Evolutionary conservation across 2,329 filamentous ascomycete genomes (phyloP), one percentile per base, ranked within the genome.

Genomic region (Talaromyces sp.): DNA sequence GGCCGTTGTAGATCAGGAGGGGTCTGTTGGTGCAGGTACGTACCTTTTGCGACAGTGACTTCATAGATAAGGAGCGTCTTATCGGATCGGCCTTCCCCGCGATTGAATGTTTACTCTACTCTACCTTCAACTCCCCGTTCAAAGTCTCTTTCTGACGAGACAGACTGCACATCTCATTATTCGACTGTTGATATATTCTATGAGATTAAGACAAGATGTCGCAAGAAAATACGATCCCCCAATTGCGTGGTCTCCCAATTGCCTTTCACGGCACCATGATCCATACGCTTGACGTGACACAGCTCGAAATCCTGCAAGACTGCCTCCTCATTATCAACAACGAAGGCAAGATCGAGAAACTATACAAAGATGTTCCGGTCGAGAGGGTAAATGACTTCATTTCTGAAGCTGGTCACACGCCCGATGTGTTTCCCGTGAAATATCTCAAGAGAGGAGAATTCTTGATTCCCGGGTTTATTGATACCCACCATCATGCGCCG

Each of bases 401-500:
- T 5, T 62, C 67, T 3, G 63, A 68, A 18, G 64, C 70, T 23
- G 67, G 71, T 37, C 69, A 71, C 46, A 66, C 70, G 2, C 69
- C 69, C 3, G 65, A 69, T 14, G 66, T 68, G 2, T 70, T 72
- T 35, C 65, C 70, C 1, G 60, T 76, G 21, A 72, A 70, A 60
- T 64, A 67, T 57, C 69, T 77, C 2, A 58, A 63, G 1, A 65
- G 68, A 3, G 68, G 69, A 11, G 65, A 75, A 33, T 75, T 76
- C 55, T 61, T 76, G 21, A 68, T 70, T 56, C 74, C 73, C 0
- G 73, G 72, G 14, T 76, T 76, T 64, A 76, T 89, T 60, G 87
- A 89, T 75, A 88, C 86, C 1, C 87, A 89, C 72, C 88, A 87
- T 64, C 87, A 90, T 68, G 87, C 87, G 0, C 86, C 87, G 2